Evolutionary conservation across 2,329 filamentous ascomycete genomes (phyloP).

Genomic region (Dactylellina sp.): DNA sequence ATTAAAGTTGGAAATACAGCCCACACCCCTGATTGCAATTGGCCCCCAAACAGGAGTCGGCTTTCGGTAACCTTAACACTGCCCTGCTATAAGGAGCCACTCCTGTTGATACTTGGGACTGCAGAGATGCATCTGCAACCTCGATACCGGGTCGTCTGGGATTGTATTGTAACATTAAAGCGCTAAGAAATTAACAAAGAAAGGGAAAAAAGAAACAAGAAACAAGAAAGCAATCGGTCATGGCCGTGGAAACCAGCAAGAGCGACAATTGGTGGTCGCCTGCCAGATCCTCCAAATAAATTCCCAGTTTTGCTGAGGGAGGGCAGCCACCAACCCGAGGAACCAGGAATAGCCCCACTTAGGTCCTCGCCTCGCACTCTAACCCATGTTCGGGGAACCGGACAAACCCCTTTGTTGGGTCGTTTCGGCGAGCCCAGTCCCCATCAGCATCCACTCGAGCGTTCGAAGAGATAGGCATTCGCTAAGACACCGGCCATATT

Average conservation of each 20-base stretch:
- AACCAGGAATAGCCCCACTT: constrained; percentile 50
- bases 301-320: constrained; percentile 48
- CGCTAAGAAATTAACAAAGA: too few relatives aligned
- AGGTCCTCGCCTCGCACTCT: constrained; percentile 35
- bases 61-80: constrained; percentile 31
- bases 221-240: background rate
- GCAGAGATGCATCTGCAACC: constrained; percentile 43
- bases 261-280: background rate
- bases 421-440: constrained; percentile 37
- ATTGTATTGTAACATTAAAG: constrained; percentile 24
- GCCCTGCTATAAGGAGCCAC: constrained; percentile 12
- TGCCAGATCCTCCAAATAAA: constrained; percentile 16
- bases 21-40: constrained; percentile 11
- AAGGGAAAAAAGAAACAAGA: too few relatives aligned
- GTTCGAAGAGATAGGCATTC: constrained; percentile 19
- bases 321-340: constrained; percentile 50
- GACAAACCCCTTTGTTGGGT: constrained; percentile 56
- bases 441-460: constrained; percentile 11
- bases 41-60: constrained; percentile 19
- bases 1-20: constrained; percentile 16
- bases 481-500: constrained; percentile 34
- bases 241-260: constrained; percentile 16
- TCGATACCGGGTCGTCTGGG: constrained; percentile 29
- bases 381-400: constrained; percentile 56
- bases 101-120: constrained; percentile 13